Evolutionary conservation across 2,329 filamentous ascomycete genomes (phyloP).

Genomic region (Domatiomyces catenatus): DNA sequence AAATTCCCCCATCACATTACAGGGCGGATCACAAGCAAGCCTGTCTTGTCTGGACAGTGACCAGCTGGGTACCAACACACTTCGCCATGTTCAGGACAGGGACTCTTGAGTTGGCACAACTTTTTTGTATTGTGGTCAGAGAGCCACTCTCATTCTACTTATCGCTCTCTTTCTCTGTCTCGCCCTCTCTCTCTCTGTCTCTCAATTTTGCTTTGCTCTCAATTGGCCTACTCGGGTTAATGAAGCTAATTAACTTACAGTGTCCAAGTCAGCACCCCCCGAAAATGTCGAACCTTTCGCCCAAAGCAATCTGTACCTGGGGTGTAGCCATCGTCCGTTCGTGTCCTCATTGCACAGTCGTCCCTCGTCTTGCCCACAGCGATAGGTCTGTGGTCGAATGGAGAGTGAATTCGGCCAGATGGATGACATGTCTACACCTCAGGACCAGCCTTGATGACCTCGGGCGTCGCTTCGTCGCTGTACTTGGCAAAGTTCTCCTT

Average conservation of each 20-base stretch:
- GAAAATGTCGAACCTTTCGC: not conserved
- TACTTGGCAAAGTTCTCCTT: constrained; percentile 98
- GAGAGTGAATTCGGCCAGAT: not conserved
- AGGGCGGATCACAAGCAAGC: too few species aligned
- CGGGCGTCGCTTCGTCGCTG: constrained; percentile 62
- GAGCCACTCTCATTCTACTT: too few species aligned
- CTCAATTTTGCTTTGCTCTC: too few species aligned
- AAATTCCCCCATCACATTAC: too few species aligned
- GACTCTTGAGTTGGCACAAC: too few species aligned
- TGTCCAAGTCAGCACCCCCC: not conserved
- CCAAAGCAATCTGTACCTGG: not conserved
- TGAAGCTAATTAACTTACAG: not conserved
- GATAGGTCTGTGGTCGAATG: not conserved
- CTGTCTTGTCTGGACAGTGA: too few species aligned
- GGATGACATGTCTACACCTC: constrained; percentile 15
- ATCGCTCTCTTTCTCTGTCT: too few species aligned
- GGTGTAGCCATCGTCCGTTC: not conserved
- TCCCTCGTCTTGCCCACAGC: not conserved
- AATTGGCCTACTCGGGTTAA: not conserved
- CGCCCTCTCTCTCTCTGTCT: too few species aligned
- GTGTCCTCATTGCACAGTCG: not conserved
- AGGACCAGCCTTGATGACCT: constrained; percentile 48
- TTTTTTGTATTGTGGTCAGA: too few species aligned
- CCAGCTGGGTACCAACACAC: too few species aligned
- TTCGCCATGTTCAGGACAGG: too few species aligned